phyloP scores from a whole-genome alignment of 352 stramenopile genomes.

The Ochromonadaceae sp. region DNA sequence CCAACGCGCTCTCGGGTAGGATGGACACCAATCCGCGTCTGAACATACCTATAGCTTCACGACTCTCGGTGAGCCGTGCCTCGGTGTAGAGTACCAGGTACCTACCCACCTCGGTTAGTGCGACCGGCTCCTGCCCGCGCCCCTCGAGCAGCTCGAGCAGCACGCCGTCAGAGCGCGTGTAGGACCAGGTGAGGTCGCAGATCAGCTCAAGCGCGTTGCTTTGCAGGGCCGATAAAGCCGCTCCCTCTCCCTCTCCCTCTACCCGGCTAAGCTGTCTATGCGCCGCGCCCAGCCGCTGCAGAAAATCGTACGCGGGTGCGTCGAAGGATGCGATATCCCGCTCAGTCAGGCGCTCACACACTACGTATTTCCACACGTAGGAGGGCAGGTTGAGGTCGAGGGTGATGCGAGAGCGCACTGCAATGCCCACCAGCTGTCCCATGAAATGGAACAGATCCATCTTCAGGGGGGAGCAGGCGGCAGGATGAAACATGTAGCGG shows the following conservation, averaged over 20 bases:
- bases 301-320: background rate
- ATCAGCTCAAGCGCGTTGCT: background rate
- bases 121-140: slow-evolving; percentile 14
- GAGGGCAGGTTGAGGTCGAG: slow-evolving; percentile 21
- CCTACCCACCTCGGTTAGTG: slow-evolving; percentile 18
- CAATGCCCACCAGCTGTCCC: slow-evolving; percentile 66
- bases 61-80: slow-evolving; percentile 21
- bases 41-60: slow-evolving; percentile 34
- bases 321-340: slow-evolving; percentile 12
- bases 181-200: slow-evolving; percentile 20
- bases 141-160: slow-evolving; percentile 21
- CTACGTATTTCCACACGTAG: slow-evolving; percentile 33
- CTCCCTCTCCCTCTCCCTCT: background rate
- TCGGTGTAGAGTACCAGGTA: slow-evolving; percentile 21
- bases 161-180: slow-evolving; percentile 5
- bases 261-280: background rate
- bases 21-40: slow-evolving; percentile 53
- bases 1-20: slow-evolving; percentile 62
- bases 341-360: slow-evolving; percentile 19
- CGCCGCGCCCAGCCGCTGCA: background rate
- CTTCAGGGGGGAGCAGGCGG: slow-evolving; percentile 42
- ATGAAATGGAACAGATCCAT: slow-evolving; percentile 68
- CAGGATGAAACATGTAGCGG: slow-evolving; percentile 57
- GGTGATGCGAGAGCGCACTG: slow-evolving; percentile 54
- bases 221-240: background rate